Percentiles rank a stretch among this genome's conserved stretches.
Evolutionary conservation across 768 basidiomycete species (phyloP).

Genomic region (Lentinula edodes): DNA sequence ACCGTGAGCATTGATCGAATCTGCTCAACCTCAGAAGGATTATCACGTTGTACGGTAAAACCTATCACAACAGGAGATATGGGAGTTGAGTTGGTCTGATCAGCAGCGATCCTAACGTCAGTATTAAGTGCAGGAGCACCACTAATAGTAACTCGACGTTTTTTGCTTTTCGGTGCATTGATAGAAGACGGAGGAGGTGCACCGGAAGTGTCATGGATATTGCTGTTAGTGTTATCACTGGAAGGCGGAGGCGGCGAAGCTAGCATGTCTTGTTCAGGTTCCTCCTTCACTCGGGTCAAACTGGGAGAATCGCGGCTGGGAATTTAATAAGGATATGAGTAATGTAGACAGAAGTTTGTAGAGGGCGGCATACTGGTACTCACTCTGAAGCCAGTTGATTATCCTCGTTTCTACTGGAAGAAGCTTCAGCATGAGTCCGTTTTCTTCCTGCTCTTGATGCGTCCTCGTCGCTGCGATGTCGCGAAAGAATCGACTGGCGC

Average conservation of each 20-base stretch:
- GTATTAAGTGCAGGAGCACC: constrained; percentile 52
- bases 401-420: constrained; percentile 28
- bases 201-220: constrained; percentile 17
- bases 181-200: constrained; percentile 36
- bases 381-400: constrained; percentile 40
- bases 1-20: constrained; percentile 55
- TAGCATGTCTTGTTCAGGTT: constrained; percentile 47
- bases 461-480: constrained; percentile 24
- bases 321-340: constrained; percentile 14
- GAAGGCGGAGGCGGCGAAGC: constrained; percentile 29
- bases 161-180: constrained; percentile 49
- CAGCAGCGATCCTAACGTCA: constrained; percentile 36
- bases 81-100: constrained; percentile 46
- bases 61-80: constrained; percentile 66
- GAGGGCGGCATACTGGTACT: constrained; percentile 18
- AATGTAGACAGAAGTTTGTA: constrained; percentile 9
- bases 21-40: constrained; percentile 53
- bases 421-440: constrained; percentile 38
- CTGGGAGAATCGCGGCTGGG: constrained; percentile 39
- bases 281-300: constrained; percentile 54
- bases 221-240: constrained; percentile 14
- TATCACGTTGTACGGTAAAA: constrained; percentile 53
- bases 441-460: constrained; percentile 30
- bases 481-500: constrained; percentile 25
- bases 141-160: constrained; percentile 66